Conservation (phyloP, 768 basidiomycete species). For the Suillus variegatus region DNA sequence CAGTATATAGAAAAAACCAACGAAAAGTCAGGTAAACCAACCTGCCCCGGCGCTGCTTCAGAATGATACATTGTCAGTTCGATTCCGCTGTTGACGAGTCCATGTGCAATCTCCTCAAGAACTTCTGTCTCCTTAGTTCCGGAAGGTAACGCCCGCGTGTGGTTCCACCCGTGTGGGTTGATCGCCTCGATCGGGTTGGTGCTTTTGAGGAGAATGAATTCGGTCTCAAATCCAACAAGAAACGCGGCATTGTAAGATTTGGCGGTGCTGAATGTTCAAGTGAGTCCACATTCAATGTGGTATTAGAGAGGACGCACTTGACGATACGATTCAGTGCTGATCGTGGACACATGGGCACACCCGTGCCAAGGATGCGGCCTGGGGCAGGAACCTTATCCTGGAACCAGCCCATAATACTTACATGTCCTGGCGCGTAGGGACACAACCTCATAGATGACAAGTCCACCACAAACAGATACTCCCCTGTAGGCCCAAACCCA, state of each 20-base stretch:
- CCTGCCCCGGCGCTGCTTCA: slow-evolving; percentile 73
- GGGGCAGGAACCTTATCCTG: slow-evolving; percentile 52
- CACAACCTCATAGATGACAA: slow-evolving; percentile 51
- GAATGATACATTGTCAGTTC: slow-evolving; percentile 70
- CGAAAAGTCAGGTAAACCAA: slow-evolving; percentile 18
- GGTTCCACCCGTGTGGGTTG: slow-evolving; percentile 49
- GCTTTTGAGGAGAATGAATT: slow-evolving; percentile 65
- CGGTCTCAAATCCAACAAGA: slow-evolving; percentile 68
- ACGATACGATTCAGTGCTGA: slow-evolving; percentile 51
- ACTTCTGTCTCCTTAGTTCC: slow-evolving; percentile 49
- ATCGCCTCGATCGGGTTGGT: slow-evolving; percentile 46
- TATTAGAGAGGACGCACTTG: slow-evolving; percentile 39
- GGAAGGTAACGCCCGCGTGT: slow-evolving; percentile 36
- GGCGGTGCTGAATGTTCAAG: slow-evolving; percentile 32
- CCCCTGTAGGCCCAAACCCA: slow-evolving; percentile 57
- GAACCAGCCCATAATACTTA: slow-evolving; percentile 67
- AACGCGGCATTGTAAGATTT: slow-evolving; percentile 43
- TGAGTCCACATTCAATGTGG: background rate
- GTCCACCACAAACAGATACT: slow-evolving; percentile 63
- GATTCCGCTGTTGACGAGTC: slow-evolving; percentile 48
- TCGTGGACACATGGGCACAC: slow-evolving; percentile 60
- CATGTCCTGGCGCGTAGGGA: slow-evolving; percentile 61
- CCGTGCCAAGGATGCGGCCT: slow-evolving; percentile 20
- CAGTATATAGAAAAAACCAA: background rate
- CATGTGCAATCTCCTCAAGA: slow-evolving; percentile 60